A percentile compares a stretch with the other conserved stretches of the same genome.
Conservation (phyloP, 2,329 filamentous ascomycete species). For the Bipolaris bicolor region DNA sequence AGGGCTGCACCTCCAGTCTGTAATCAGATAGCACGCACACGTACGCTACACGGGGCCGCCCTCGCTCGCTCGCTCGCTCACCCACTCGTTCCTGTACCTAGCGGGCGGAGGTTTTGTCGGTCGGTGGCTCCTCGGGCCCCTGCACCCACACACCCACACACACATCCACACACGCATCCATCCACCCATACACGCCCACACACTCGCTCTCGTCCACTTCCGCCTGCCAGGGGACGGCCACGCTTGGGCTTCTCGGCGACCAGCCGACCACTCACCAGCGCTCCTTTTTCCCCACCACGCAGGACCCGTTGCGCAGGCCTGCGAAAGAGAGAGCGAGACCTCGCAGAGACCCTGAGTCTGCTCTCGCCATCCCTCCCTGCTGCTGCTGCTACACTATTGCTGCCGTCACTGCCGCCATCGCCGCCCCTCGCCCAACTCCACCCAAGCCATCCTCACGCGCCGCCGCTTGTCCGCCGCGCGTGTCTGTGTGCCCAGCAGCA, state of each 20-base stretch:
- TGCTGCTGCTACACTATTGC: not conserved
- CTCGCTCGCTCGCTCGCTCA: not conserved
- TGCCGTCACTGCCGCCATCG: not conserved
- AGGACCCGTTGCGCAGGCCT: constrained; percentile 1
- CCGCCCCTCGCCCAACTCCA: not conserved
- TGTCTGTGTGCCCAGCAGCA: no score
- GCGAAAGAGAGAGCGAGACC: constrained; percentile 1
- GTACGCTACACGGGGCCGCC: not conserved
- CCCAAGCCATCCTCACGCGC: not conserved
- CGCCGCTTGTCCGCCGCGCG: constrained; percentile 1
- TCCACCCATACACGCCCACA: constrained; percentile 7
- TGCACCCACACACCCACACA: not conserved
- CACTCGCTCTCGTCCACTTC: not conserved
- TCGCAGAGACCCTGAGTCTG: constrained; percentile 6
- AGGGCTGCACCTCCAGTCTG: no score
- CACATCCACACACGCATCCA: not conserved
- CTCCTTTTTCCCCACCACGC: constrained; percentile 18
- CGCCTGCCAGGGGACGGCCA: constrained; percentile 7
- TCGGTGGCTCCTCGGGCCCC: constrained; percentile 14
- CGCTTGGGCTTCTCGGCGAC: constrained; percentile 11
- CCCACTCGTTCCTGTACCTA: constrained; percentile 13
- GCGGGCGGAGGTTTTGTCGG: constrained; percentile 10
- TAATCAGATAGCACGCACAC: no score
- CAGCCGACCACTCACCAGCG: constrained; percentile 4
- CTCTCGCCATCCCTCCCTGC: not conserved